Percentiles rank a stretch among this genome's conserved stretches.
These are phyloP conservation scores for Salix purpurea DNA, from an alignment of 345 rosid genomes.

Conservation along the genomic window DNA sequence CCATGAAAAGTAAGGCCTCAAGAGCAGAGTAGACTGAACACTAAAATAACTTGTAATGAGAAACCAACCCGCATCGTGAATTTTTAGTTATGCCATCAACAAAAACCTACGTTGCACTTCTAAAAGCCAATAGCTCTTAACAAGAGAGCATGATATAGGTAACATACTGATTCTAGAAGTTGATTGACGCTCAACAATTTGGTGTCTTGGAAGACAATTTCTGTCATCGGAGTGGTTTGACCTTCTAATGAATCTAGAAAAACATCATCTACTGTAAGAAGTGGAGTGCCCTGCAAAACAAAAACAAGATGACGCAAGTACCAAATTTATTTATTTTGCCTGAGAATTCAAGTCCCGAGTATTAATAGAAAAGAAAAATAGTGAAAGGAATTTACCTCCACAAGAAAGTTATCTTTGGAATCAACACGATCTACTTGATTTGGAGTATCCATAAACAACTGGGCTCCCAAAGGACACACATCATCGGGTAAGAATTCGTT, in stretches of 20 bases:
- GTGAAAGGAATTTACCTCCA: constrained; percentile 32
- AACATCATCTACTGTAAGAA: constrained; percentile 52
- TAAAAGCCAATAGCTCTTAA: background rate
- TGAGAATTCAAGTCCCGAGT: constrained; percentile 2
- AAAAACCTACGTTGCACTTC: background rate
- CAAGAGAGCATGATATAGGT: background rate
- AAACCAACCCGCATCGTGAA: background rate
- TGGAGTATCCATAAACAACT: constrained; percentile 43
- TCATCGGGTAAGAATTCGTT: constrained; percentile 83
- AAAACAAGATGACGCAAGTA: constrained; percentile 9
- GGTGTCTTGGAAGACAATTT: constrained; percentile 29
- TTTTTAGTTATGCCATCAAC: background rate
- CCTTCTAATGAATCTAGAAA: constrained; percentile 46
- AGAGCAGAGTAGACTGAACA: background rate
- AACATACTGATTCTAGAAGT: constrained; percentile 75
- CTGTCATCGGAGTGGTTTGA: constrained; percentile 31
- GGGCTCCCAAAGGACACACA: constrained; percentile 69
- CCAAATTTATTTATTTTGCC: background rate
- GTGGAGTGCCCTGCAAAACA: constrained; percentile 35
- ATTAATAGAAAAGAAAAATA: constrained; percentile 10
- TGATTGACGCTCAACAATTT: constrained; percentile 62
- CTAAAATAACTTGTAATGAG: background rate
- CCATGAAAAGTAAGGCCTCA: background rate
- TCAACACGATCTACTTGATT: constrained; percentile 36
- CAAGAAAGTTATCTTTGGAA: constrained; percentile 27